These are phyloP conservation scores for Hanseniaspora valbyensis DNA, from an alignment of 805 yeast species.

Conservation along the genomic window DNA sequence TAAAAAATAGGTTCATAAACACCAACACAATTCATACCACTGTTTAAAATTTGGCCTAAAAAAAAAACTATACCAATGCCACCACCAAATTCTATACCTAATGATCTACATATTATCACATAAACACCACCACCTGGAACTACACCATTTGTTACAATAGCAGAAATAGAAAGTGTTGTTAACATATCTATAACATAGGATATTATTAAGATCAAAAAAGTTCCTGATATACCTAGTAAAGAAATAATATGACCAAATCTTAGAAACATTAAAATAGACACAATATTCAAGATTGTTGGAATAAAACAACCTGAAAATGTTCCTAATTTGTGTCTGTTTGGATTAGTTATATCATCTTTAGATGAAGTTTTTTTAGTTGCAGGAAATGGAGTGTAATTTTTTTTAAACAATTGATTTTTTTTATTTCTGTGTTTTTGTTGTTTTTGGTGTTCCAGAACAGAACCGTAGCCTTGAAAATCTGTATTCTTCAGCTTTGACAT, in stretches of 20 bases:
- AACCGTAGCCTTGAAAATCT: background rate
- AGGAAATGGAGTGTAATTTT: constrained; percentile 32
- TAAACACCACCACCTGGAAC: constrained; percentile 98
- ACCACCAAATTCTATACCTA: constrained; percentile 98
- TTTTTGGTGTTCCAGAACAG: background rate
- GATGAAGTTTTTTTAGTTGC: constrained; percentile 20
- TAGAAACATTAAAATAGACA: constrained; percentile 87
- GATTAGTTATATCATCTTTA: constrained; percentile 27
- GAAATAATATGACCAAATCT: constrained; percentile 94
- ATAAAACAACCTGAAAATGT: constrained; percentile 85
- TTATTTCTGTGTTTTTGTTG: background rate
- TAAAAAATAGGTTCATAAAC: constrained; percentile 79
- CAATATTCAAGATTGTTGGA: constrained; percentile 85
- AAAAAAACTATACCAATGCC: constrained; percentile 91
- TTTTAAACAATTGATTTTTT: constrained; percentile 35
- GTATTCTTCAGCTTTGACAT: constrained; percentile 10
- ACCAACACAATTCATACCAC: constrained; percentile 91
- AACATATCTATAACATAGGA: constrained; percentile 73
- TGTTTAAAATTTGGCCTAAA: constrained; percentile 84
- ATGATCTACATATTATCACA: constrained; percentile 86
- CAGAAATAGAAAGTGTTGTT: constrained; percentile 83
- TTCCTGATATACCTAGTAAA: constrained; percentile 81
- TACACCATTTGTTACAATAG: constrained; percentile 94
- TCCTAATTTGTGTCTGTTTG: constrained; percentile 44
- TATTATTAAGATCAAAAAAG: constrained; percentile 52